Evolutionary conservation across 768 basidiomycete species (phyloP), one percentile per base, ranked within the genome.

Genomic region (Atractiella rhizophila): DNA sequence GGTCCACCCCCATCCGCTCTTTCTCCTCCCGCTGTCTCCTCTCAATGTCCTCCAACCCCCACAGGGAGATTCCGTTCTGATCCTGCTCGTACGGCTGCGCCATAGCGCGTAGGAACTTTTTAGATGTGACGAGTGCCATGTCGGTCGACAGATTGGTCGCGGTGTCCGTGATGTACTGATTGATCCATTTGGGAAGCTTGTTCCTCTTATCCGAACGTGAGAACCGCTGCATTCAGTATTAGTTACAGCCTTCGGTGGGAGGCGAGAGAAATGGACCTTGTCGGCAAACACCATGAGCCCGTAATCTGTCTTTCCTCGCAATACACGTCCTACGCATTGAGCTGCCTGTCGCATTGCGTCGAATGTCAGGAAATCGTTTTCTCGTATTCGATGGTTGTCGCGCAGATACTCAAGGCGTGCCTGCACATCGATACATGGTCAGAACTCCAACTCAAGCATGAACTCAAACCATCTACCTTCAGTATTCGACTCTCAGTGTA

Each of bases 341-440:
- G 91, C 91, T 7, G 91, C 91, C 54, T 91, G 96, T 42, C 91
- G 73, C 82, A 98, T 96, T 11, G 91, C 91, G 56, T 98, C 91
- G 59, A 98, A 98, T 23, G 91, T 94, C 24, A 98, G 66, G 56
- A 94, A 98, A 59, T 98, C 91, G 20, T 86, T 91, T 59, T 98
- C 91, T 42, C 85, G 73, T 60, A 98, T 94, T 45, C 88, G 76
- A 59, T 96, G 91, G 35, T 82, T 79, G 61, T 96, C 91, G n/a
- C 91, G 73, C 44, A 98, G 68, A 60, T 91, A 98, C 58, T 98
- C 91, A 35, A 98, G 64, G 16, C 91, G 76, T 36, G 91, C 91
- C 56, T 58, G 37, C 12, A 46, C 23, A 16, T n/a, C n/a, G n/a
- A n/a, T 38, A 19, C 13, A 25, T 8, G 10, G 27, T 13, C 24